Evolutionary conservation across 1,139 yeast species (phyloP).

Genomic region (Insectozyma bohioensis): DNA sequence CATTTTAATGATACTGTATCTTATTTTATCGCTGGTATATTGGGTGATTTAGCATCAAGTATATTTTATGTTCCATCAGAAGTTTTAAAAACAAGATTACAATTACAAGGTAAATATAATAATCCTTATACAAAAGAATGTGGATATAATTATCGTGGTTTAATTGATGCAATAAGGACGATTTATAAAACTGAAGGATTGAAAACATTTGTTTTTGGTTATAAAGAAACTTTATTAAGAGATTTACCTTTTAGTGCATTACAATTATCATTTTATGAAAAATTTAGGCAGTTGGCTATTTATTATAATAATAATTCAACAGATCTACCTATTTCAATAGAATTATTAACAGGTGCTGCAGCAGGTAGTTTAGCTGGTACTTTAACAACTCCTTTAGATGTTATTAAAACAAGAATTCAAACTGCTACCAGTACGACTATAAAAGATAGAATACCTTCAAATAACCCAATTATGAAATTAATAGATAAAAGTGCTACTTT

Average conservation of each 20-base stretch:
- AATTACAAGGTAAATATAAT: slow-evolving; percentile 84
- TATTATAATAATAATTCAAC: slow-evolving; percentile 31
- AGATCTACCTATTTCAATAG: slow-evolving; percentile 59
- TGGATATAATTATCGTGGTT: slow-evolving; percentile 82
- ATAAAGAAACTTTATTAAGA: slow-evolving; percentile 86
- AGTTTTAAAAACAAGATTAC: slow-evolving; percentile 90
- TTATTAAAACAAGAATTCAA: slow-evolving; percentile 89
- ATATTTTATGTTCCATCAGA: slow-evolving; percentile 97
- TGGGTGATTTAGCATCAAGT: slow-evolving; percentile 90
- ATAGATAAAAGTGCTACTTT: slow-evolving; percentile 55
- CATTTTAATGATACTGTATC: slow-evolving; percentile 77
- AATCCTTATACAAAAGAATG: slow-evolving; percentile 71
- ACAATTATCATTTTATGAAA: slow-evolving; percentile 93
- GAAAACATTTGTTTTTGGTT: slow-evolving; percentile 80
- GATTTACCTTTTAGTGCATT: slow-evolving; percentile 94
- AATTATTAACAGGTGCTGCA: slow-evolving; percentile 84
- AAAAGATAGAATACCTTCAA: slow-evolving; percentile 8
- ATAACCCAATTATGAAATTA: slow-evolving; percentile 14
- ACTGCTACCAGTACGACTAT: slow-evolving; percentile 42
- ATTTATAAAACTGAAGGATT: slow-evolving; percentile 71
- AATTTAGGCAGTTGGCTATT: slow-evolving; percentile 68
- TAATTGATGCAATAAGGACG: slow-evolving; percentile 65
- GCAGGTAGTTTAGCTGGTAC: slow-evolving; percentile 97
- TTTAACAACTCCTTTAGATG: slow-evolving; percentile 82
- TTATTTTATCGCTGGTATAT: slow-evolving; percentile 80